phyloP scores from a whole-genome alignment of 169 alveolate genomes.

The Plasmodium falciparum region DNA sequence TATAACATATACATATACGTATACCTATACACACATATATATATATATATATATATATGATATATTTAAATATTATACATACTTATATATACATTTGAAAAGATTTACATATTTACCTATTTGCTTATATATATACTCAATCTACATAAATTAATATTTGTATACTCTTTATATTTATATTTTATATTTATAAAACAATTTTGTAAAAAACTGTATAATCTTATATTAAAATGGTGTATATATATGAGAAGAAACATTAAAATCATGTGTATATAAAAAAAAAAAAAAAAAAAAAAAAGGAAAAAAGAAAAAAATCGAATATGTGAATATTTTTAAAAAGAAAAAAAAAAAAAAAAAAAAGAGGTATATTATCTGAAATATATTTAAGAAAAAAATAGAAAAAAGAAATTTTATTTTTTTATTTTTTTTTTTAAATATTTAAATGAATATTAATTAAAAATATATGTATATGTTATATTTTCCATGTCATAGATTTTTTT shows the following conservation, averaged over 20 bases:
- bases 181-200: conserved; percentile 24
- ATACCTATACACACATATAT: no score
- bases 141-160: not conserved
- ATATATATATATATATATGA: not conserved
- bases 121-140: not conserved
- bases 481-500: no score
- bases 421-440: not conserved
- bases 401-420: not conserved
- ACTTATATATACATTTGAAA: not conserved
- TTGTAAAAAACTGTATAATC: conserved; percentile 22
- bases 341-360: conserved; percentile 11
- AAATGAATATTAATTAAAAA: no score
- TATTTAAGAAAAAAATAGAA: conserved; percentile 1
- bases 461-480: no score
- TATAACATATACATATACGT: no score
- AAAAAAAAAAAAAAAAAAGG: not conserved
- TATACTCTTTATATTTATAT: not conserved
- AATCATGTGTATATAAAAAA: not conserved
- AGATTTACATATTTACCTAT: not conserved
- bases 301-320: not conserved
- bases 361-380: conserved; percentile 27
- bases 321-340: conserved; percentile 16
- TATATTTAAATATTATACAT: not conserved
- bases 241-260: conserved; percentile 12
- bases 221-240: conserved; percentile 20